Conservation (phyloP, 352 stramenopile species). For the Globisporangium paddicum region DNA sequence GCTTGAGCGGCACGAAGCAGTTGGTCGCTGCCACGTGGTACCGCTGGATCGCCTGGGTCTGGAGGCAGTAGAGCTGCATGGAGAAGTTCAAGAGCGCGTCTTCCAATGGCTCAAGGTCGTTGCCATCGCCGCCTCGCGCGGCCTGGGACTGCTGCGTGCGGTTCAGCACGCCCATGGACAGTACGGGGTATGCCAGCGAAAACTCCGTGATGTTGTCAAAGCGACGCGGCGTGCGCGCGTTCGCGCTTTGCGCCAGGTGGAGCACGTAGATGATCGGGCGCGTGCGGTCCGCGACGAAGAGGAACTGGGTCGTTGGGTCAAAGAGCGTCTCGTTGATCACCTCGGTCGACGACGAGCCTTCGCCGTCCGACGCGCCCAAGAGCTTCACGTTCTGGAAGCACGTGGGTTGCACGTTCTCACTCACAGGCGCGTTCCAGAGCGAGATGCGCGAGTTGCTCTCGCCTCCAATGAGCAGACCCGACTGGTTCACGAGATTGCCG, state of each 20-base stretch:
- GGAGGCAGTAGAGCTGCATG: constrained; percentile 80
- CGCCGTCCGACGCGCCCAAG: constrained; percentile 15
- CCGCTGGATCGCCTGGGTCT: constrained; percentile 82
- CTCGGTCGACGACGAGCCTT: constrained; percentile 16
- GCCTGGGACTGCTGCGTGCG: constrained; percentile 29
- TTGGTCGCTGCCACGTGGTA: constrained; percentile 63
- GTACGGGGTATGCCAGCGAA: constrained; percentile 63
- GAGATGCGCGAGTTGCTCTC: constrained; percentile 61
- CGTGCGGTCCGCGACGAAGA: constrained; percentile 73
- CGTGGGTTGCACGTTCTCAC: constrained; percentile 43
- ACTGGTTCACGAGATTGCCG: constrained; percentile 34
- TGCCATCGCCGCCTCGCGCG: constrained; percentile 27
- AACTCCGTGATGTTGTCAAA: constrained; percentile 86
- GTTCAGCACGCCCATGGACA: constrained; percentile 73
- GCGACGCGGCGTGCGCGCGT: constrained; percentile 30
- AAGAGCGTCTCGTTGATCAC: constrained; percentile 58
- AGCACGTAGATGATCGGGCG: constrained; percentile 64
- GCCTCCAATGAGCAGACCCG: constrained; percentile 60
- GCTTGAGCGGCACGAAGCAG: constrained; percentile 44
- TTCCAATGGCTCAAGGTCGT: constrained; percentile 15
- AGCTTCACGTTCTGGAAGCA: constrained; percentile 69
- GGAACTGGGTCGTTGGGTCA: constrained; percentile 62
- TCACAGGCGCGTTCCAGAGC: constrained; percentile 54
- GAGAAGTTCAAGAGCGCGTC: constrained; percentile 34
- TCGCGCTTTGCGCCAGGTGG: constrained; percentile 41